Evolutionary conservation across 2,329 filamentous ascomycete species (phyloP), one percentile per base, ranked within the genome.

Genomic region (Periconia digitata): DNA sequence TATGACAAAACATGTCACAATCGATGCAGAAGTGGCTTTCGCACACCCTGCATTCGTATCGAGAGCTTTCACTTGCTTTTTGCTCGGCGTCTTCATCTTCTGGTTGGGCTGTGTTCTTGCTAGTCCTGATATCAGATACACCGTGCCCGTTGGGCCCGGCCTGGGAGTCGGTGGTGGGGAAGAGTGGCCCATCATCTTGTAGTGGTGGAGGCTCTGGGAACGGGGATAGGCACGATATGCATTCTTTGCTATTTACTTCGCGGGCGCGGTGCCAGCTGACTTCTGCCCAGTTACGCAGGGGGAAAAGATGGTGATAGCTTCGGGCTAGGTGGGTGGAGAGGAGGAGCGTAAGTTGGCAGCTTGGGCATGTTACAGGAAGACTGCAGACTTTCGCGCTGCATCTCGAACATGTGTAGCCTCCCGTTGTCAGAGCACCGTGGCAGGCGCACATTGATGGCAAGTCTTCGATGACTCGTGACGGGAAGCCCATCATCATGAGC

Each of bases 401-500:
- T 48, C 94, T 83, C 13, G 91, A 94, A 76, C 94, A 99, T 8
- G 87, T 79, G 72, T 97, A 99, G 1, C 94, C 94, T 47, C 94
- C 90, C 42, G 88, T 79, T 17, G 82, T 86, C 15, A 92, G 85
- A 53, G 85, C 85, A 58, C 89, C 90, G 72, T 97, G 92, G 67
- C 94, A 99, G 5, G 92, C 91, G 70, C 94, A 99, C 53, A 94
- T 84, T 50, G 87, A 91, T 5, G 85, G 81, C 40, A 79, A 77
- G 20, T 84, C 79, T 44, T 90, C 89, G 5, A 94, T 83, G 2
- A 87, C 88, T 32, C 92, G 83, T 6, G 90, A 95, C 0, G 94
- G 94, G 64, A 99, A 99, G 4, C 94, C 94, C 92, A 99, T 99
- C 89, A 95, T 95, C 21, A 99, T 82, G 35, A 99, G 77, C 2